Evolutionary conservation across 2,329 filamentous ascomycete species (phyloP), one percentile per base, ranked within the genome.

Genomic region (Colletotrichum brevisporum): DNA sequence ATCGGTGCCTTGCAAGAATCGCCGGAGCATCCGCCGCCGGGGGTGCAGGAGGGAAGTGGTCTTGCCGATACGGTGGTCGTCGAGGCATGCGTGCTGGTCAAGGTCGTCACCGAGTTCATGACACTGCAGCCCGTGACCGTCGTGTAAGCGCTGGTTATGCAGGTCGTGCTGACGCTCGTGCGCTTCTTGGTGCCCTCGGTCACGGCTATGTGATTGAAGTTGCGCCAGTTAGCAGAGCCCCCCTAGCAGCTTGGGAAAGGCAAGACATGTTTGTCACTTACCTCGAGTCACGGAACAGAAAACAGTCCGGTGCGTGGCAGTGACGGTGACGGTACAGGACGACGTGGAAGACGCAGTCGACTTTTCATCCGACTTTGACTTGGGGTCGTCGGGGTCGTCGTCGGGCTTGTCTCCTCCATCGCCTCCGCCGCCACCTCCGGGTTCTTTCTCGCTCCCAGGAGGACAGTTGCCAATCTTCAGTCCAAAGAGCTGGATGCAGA

Each of bases 211-310:
- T 5, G 10, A 5, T 41, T 15, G 31, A 10, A 31, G 27, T 8
- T 1, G 6, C 10, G 8, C 27, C 27, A 6, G 31, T 36, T 36
- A 36, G 31, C 31, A 36, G 10, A 36, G 10, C 10, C 10, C 31
- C 10, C 6, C 6, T 1, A 24, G 6, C 4, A 9, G 24, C 45
- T 8, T 53, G 10, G 31, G 16, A 18, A 21, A n/a, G 12, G 2
- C 15, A 26, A 52, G 31, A 13, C 1, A 21, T 52, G 3, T 36
- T 3, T 36, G 6, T n/a, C 4, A 53, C 52, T 43, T 21, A 70
- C 67, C 55, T 31, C 47, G 27, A n/a, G 63, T 67, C 10, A 63
- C 43, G 3, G 67, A 67, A 48, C 62, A 69, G 45, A 69, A 69
- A 1, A 53, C 62, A 8, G 62, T 69, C 26, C 45, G 62, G 45